A percentile compares a stretch with the other conserved stretches of the same genome.
Conservation (phyloP, 306 rosid genomes). For the Citrullus colocynthis region DNA sequence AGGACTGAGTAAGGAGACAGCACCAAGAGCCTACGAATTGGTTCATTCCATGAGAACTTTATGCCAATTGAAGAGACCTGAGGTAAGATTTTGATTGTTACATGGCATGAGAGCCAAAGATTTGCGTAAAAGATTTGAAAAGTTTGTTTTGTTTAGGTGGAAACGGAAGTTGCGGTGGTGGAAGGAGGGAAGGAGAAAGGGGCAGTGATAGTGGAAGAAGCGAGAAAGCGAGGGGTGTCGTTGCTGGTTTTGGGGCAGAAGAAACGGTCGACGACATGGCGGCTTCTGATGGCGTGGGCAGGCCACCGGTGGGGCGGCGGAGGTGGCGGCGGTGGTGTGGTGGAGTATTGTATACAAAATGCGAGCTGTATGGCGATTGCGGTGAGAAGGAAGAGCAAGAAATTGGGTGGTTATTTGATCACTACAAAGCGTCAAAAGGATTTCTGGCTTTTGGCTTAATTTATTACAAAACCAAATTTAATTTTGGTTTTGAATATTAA, state of each 20-base stretch:
- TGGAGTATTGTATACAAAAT: constrained; percentile 81
- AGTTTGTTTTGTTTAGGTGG: constrained; percentile 25
- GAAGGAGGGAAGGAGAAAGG: constrained; percentile 88
- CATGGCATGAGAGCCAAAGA: too few species aligned
- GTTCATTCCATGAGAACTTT: constrained; percentile 47
- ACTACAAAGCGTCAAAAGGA: constrained; percentile 94
- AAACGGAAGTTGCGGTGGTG: constrained; percentile 52
- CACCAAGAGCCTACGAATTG: constrained; percentile 52
- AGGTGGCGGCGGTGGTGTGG: constrained; percentile 23
- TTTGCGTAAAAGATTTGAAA: not conserved
- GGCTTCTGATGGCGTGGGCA: constrained; percentile 85
- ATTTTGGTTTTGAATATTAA: not conserved
- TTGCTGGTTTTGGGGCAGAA: constrained; percentile 82
- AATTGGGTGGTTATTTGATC: constrained; percentile 82
- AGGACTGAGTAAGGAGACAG: constrained; percentile 31
- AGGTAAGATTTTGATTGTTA: constrained; percentile 22
- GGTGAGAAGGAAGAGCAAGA: constrained; percentile 72
- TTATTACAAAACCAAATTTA: not conserved
- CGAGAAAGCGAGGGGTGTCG: constrained; percentile 55
- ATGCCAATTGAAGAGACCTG: constrained; percentile 64
- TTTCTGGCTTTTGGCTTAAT: constrained; percentile 85
- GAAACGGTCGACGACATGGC: constrained; percentile 75
- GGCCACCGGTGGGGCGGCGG: constrained; percentile 39
- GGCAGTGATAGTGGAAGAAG: constrained; percentile 75
- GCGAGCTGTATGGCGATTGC: constrained; percentile 93